Base-by-base conservation (phyloP, 495 filamentous ascomycete species). In the Immersiella caudata region DNA sequence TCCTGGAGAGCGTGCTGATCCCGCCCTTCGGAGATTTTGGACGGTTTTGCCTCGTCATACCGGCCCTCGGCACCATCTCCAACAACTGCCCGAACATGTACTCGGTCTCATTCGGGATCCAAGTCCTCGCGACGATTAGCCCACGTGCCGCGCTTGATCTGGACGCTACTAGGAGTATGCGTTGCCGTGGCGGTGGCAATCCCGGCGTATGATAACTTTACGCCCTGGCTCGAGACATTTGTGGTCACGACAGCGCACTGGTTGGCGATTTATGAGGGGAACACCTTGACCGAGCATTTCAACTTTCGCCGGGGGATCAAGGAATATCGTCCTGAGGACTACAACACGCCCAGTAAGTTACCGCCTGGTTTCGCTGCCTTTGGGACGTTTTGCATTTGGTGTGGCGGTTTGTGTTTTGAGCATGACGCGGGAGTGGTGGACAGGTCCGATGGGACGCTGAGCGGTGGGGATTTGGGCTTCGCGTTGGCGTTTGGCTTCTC, bases 31-130 rank as follows among this genome's bases (percentile, higher is more conserved):
- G 52, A 6, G 20, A 26, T 12, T 55, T 55, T 55, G 52, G 52
- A 6, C 20, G 21, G 2, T 55, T 55, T n/a, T 55, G 52, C 24
- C 52, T 55, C n/a, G 52, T 55, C 52, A 2, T 55, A 6, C 52
- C 22, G 11, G 52, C 52, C 16, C 20, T 55, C 2, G 52, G 52
- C 52, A 55, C 24, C 24, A 26, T 55, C 8, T 11, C 52, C 52
- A 55, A 55, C 24, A 55, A 55, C 52, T 55, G 52, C 20, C 52
- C 52, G 7, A 55, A 55, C 52, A n/a, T 55, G 7, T 55, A 55
- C 52, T 55, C 52, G 21, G 52, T 55, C 21, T 55, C 52, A 6
- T 55, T 55, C 14, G 52, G 52, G 11, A 55, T 55, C 7, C 52
- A 55, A n/a, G 20, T 55, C 7, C 24, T 55, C 52, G 3, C 52